A percentile compares a stretch with the other conserved stretches of the same genome.
Conservation (phyloP, 2,329 filamentous ascomycete genomes). For the Hypoxylon rubiginosum region DNA sequence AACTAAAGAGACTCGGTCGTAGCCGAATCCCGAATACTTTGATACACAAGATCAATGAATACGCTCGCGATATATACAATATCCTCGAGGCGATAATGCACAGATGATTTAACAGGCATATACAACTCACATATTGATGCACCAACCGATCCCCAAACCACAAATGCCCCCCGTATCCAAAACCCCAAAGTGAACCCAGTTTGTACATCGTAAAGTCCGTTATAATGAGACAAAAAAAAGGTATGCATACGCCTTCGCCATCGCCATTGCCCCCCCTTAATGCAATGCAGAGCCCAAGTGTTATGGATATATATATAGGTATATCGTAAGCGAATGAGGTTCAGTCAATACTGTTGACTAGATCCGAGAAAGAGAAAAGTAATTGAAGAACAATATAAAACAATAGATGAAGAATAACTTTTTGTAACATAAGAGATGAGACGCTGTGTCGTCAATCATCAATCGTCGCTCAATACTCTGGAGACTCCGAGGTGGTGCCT, state of each 20-base stretch:
- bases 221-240: constrained; percentile 5
- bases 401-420: constrained; percentile 33
- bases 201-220: constrained; percentile 20
- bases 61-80: constrained; percentile 5
- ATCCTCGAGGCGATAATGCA: constrained; percentile 18
- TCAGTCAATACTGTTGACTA: constrained; percentile 4
- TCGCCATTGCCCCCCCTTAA: constrained; percentile 20
- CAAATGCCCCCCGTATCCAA: constrained; percentile 14
- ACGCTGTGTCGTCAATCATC: constrained; percentile 34
- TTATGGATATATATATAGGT: constrained; percentile 21
- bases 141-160: constrained; percentile 26
- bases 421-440: constrained; percentile 11
- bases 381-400: constrained; percentile 28
- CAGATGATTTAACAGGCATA: constrained; percentile 20
- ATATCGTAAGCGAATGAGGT: constrained; percentile 20
- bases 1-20: constrained; percentile 14
- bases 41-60: constrained; percentile 1
- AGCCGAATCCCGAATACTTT: constrained; percentile 1
- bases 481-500: constrained; percentile 14
- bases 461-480: constrained; percentile 32
- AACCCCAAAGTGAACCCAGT: constrained; percentile 13
- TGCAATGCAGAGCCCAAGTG: constrained; percentile 29
- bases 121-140: constrained; percentile 24
- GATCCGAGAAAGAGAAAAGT: constrained; percentile 7
- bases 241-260: constrained; percentile 29